Evolutionary conservation across 2,329 filamentous ascomycete species (phyloP), one percentile per base, ranked within the genome.

Genomic region (Kalmusia sp.): DNA sequence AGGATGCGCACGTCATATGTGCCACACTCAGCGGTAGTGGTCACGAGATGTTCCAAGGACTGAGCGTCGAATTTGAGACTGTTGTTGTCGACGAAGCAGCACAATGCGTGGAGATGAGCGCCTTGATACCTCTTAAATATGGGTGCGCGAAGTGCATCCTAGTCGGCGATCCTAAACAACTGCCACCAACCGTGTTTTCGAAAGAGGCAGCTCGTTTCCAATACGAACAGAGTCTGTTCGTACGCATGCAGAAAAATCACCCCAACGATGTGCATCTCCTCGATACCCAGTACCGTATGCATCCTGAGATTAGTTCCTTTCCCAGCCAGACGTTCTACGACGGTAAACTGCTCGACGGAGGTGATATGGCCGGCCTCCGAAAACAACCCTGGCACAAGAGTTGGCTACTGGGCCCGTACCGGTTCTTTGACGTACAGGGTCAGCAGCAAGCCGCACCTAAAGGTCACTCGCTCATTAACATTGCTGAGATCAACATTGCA

Each of bases 231-330:
- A 96, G 92, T 82, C 80, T 99, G 76, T 99, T 99, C 78, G 95
- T 98, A 49, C 90, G 95, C 28, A 99, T 99, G 93, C 95, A 98
- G 71, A 87, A 88, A 66, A 97, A 97, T 59, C 88, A 93, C 65
- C 91, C 92, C 1, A 81, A 90, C 27, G 89, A 96, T 60, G 87
- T 99, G 14, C 93, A 99, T 78, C 82, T 99, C 22, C 85, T 99
- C n/a, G 93, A 98, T 70, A 95, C 90, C 51, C 95, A 99, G 71
- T 99, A 99, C 73, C 95, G 95, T 76, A 99, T 99, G 96, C 95
- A 99, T 77, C 95, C 96, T 0, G 91, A 95, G 62, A 99, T 99
- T 71, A 96, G 92, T 74, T 75, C 81, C 47, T 99, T 97, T 73
- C 95, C 96, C 1, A 96, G 92, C 73, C 80, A 84, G 63, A 89